Evolutionary conservation across 208 protist genomes (phyloP).

Genomic region (Wallacemonas sp.): DNA sequence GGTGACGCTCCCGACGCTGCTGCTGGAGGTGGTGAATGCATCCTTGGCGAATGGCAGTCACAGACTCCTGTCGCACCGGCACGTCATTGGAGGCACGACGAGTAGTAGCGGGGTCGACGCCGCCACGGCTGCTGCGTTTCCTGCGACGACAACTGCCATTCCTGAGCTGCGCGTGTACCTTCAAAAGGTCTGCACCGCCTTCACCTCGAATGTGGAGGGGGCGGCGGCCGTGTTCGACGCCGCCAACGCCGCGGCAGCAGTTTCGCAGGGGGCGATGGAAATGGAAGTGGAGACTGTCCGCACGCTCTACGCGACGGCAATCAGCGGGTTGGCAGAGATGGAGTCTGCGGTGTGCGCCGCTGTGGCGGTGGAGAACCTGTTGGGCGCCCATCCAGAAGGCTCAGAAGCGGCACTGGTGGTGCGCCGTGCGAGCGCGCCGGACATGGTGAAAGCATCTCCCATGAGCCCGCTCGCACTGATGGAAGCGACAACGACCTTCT

Average conservation of each 20-base stretch:
- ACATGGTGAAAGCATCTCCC: neutral
- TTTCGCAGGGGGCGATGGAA: conserved; percentile 12
- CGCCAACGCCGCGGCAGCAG: conserved; percentile 2
- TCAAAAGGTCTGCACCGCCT: conserved; percentile 22
- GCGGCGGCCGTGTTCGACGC: conserved; percentile 27
- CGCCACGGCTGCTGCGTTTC: neutral
- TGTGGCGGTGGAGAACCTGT: conserved; percentile 51
- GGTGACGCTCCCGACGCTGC: conserved; percentile 27
- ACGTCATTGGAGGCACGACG: conserved; percentile 30
- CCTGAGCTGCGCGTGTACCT: conserved; percentile 37
- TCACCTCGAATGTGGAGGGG: conserved; percentile 44
- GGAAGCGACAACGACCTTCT: conserved; percentile 10
- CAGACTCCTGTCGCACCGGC: conserved; percentile 64
- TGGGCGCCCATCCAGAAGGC: conserved; percentile 23
- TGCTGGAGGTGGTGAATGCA: conserved; percentile 58
- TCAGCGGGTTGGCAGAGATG: conserved; percentile 56
- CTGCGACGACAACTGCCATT: neutral
- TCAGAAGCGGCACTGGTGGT: conserved; percentile 18
- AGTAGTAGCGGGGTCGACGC: neutral
- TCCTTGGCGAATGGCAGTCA: conserved; percentile 62
- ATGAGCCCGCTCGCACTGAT: neutral
- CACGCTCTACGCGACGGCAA: conserved; percentile 33
- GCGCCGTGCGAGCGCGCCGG: conserved; percentile 24
- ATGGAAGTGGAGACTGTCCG: conserved; percentile 42
- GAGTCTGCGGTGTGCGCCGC: conserved; percentile 55